Percentiles rank a stretch among this genome's conserved stretches.
phyloP scores from a whole-genome alignment of 1,284 basidiomycete species.

The Grifola frondosa region DNA sequence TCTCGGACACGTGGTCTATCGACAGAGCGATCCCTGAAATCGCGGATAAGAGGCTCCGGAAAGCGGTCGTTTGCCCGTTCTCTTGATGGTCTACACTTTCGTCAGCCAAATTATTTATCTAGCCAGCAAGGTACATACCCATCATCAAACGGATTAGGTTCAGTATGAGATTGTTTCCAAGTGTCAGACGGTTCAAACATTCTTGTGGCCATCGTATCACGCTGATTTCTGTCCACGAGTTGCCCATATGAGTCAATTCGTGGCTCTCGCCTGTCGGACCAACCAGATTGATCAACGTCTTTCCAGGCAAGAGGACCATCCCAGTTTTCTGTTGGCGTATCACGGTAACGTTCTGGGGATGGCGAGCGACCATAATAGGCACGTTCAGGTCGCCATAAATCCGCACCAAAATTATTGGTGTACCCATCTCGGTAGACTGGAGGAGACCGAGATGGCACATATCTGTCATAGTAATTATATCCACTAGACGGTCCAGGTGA shows the following conservation, averaged over 20 bases:
- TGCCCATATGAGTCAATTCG: conserved; percentile 29
- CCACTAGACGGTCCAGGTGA: conserved; percentile 44
- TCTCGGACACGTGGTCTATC: conserved; percentile 16
- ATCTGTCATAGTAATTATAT: conserved; percentile 48
- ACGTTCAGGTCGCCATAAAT: conserved; percentile 35
- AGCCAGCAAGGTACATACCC: conserved; percentile 15
- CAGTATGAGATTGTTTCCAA: conserved; percentile 62
- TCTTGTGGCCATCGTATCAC: conserved; percentile 48
- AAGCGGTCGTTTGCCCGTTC: conserved; percentile 16
- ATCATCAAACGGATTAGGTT: conserved; percentile 20
- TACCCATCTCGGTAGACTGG: conserved; percentile 41
- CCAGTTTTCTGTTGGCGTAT: conserved; percentile 34
- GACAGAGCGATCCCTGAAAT: conserved; percentile 11
- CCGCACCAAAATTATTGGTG: conserved; percentile 44
- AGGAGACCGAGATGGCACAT: conserved; percentile 41
- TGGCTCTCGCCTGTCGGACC: conserved; percentile 31
- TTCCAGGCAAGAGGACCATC: conserved; percentile 25
- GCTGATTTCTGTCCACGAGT: conserved; percentile 30
- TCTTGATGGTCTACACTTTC: conserved; percentile 4
- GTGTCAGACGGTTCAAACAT: conserved; percentile 69
- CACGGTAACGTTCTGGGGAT: conserved; percentile 50
- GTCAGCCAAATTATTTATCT: background rate
- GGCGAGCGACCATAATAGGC: conserved; percentile 47
- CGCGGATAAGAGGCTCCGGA: conserved; percentile 7
- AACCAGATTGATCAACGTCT: conserved; percentile 23